A percentile compares a stretch with the other conserved stretches of the same genome.
These are phyloP conservation scores for Ustilago hordei DNA, from an alignment of 1,284 basidiomycete species.

Conservation along the genomic window DNA sequence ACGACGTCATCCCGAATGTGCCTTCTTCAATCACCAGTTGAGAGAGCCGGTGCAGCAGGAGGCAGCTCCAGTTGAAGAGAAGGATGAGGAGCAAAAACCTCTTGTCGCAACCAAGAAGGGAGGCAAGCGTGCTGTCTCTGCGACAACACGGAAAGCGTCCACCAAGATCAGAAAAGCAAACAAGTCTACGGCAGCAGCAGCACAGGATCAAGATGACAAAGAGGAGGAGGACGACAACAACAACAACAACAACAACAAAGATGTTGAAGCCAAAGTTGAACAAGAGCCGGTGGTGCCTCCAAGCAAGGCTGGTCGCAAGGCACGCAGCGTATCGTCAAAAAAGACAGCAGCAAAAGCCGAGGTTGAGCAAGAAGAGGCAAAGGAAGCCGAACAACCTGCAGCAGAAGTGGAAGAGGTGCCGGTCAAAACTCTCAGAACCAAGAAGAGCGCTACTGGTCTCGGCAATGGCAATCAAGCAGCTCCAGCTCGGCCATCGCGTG, in stretches of 20 bases:
- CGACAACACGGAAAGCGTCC: constrained; percentile 31
- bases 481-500: constrained; percentile 26
- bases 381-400: neutral
- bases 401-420: constrained; percentile 12
- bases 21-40: constrained; percentile 64
- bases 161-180: constrained; percentile 26
- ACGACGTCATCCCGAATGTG: constrained; percentile 62
- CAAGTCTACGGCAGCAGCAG: constrained; percentile 12
- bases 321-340: constrained; percentile 30
- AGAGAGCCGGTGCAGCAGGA: constrained; percentile 9
- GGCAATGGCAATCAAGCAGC: constrained; percentile 25
- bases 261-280: neutral
- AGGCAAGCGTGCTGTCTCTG: constrained; percentile 40
- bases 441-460: constrained; percentile 34
- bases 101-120: constrained; percentile 13
- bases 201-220: constrained; percentile 9
- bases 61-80: constrained; percentile 1
- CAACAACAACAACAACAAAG: neutral
- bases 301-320: constrained; percentile 33
- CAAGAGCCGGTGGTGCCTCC: constrained; percentile 16
- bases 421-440: constrained; percentile 25
- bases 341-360: constrained; percentile 17
- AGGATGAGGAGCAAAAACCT: constrained; percentile 5
- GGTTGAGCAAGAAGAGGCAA: constrained; percentile 14
- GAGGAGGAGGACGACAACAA: neutral